Conservation (phyloP, 306 rosid genomes). For the Castanopsis chinensis region DNA sequence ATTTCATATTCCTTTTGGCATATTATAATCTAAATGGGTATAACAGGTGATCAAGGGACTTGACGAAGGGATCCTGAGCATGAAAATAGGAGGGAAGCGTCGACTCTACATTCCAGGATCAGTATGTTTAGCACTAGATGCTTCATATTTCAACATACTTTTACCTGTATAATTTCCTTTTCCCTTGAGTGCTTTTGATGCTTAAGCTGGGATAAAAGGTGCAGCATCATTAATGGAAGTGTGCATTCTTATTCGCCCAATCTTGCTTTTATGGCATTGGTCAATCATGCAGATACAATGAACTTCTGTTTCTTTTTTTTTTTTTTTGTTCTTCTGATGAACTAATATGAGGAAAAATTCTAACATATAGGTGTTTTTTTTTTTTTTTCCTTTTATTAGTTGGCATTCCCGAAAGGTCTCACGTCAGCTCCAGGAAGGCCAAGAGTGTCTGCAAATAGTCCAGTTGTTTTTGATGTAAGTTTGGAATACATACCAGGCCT, state of each 20-base stretch:
- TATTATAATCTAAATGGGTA: slow-evolving; percentile 24
- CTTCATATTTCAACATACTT: background rate
- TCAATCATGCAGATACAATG: background rate
- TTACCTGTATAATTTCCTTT: background rate
- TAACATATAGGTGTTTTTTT: background rate
- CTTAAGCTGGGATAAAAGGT: background rate
- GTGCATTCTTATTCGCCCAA: background rate
- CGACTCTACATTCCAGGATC: slow-evolving; percentile 88
- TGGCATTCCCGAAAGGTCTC: slow-evolving; percentile 97
- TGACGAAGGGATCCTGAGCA: slow-evolving; percentile 87
- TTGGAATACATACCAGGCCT: slow-evolving; percentile 90
- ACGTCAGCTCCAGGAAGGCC: slow-evolving; percentile 98
- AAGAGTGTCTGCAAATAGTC: slow-evolving; percentile 93
- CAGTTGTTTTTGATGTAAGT: slow-evolving; percentile 88
- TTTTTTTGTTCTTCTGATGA: background rate
- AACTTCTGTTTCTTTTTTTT: slow-evolving; percentile 1
- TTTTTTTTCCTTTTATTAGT: slow-evolving; percentile 40
- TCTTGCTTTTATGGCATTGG: background rate
- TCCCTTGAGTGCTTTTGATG: background rate
- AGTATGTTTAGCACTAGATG: slow-evolving; percentile 50
- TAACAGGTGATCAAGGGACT: slow-evolving; percentile 95
- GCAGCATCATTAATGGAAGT: background rate
- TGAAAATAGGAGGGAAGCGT: slow-evolving; percentile 92
- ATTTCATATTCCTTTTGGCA: background rate
- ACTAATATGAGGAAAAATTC: background rate